phyloP scores from a whole-genome alignment of 169 alveolate species.

The Eimeria mitis region DNA sequence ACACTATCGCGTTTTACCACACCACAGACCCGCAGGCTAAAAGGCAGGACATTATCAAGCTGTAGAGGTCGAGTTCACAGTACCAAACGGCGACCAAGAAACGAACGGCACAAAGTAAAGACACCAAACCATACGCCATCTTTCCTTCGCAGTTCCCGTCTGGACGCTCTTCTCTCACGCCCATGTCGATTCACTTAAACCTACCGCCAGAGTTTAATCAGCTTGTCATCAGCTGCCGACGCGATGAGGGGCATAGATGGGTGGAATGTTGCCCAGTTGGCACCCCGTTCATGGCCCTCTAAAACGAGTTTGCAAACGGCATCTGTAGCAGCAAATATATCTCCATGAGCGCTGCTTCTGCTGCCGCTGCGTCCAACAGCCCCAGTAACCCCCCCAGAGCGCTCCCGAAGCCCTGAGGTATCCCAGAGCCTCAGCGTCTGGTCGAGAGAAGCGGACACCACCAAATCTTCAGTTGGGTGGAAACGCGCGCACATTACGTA shows the following conservation, averaged over 20 bases:
- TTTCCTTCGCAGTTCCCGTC: neutral
- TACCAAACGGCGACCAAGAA: neutral
- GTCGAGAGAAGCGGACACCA: constrained; percentile 97
- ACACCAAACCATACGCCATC: neutral
- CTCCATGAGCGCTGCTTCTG: constrained; percentile 82
- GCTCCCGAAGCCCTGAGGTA: constrained; percentile 93
- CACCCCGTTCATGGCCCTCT: constrained; percentile 99
- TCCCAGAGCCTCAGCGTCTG: constrained; percentile 98
- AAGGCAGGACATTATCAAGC: neutral
- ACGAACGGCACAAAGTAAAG: neutral
- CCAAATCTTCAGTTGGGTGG: constrained; percentile 97
- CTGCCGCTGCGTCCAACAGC: constrained; percentile 59
- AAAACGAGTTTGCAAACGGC: constrained; percentile 95
- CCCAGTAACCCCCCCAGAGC: constrained; percentile 88
- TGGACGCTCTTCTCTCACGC: neutral
- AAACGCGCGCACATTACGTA: constrained; percentile 98
- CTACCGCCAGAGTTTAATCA: constrained; percentile 87
- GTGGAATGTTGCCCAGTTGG: constrained; percentile 98
- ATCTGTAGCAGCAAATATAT: constrained; percentile 95
- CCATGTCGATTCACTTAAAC: neutral
- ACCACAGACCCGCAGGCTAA: neutral
- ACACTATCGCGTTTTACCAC: neutral
- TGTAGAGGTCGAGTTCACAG: neutral
- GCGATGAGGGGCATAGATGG: constrained; percentile 95
- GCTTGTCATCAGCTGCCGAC: constrained; percentile 91